Evolutionary conservation across 495 filamentous ascomycete species (phyloP).

Genomic region (Xylaria cubensis): DNA sequence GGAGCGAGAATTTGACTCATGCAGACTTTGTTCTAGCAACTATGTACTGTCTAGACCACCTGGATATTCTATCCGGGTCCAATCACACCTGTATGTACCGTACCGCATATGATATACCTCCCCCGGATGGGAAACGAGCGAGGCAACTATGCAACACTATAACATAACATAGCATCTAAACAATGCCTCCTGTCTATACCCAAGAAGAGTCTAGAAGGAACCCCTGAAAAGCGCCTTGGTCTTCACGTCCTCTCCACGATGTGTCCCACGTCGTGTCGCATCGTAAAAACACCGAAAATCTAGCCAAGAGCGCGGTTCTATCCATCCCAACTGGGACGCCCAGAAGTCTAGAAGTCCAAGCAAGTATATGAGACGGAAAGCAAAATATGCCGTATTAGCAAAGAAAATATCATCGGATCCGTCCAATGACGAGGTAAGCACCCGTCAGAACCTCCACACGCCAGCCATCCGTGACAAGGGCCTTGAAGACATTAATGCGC

Average conservation of each 20-base stretch:
- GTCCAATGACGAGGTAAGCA: constrained; percentile 67
- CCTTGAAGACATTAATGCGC: constrained; percentile 79
- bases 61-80: background rate
- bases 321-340: background rate
- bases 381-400: background rate
- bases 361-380: background rate
- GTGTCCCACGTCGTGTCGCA: background rate
- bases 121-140: background rate
- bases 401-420: constrained; percentile 23
- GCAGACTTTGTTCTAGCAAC: background rate
- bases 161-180: background rate
- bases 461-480: constrained; percentile 82
- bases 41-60: background rate
- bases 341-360: background rate
- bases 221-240: background rate
- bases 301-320: background rate
- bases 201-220: background rate
- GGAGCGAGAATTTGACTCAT: background rate
- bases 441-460: constrained; percentile 73
- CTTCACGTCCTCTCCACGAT: background rate
- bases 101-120: background rate
- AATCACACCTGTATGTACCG: background rate
- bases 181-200: background rate
- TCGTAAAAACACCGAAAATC: too few species aligned
- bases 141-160: background rate